Percentiles rank a stretch among this genome's conserved stretches.
These are phyloP conservation scores for Populus alba DNA, from an alignment of 345 rosid genomes.

Conservation along the genomic window DNA sequence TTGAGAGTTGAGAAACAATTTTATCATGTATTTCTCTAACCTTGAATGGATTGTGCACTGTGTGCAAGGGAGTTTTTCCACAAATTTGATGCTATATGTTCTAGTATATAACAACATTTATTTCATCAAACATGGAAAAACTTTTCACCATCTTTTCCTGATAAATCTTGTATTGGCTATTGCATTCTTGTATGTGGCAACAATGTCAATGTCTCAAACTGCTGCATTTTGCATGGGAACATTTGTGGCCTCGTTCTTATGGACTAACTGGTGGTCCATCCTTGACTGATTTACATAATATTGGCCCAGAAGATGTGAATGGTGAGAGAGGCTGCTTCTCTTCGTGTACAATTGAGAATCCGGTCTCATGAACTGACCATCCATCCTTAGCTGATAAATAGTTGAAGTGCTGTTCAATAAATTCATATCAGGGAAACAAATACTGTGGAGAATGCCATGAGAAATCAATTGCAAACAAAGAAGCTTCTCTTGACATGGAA, in stretches of 20 bases:
- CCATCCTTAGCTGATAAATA: neutral
- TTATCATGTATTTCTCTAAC: neutral
- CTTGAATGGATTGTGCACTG: neutral
- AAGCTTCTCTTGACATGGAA: conserved; percentile 21
- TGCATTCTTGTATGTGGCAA: neutral
- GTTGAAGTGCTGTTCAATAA: conserved; percentile 2
- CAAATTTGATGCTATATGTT: neutral
- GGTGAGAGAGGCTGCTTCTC: conserved; percentile 11
- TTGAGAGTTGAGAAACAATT: neutral
- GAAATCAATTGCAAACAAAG: conserved; percentile 12
- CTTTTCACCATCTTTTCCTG: neutral
- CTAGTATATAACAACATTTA: neutral
- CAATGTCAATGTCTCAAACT: neutral
- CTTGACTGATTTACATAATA: conserved; percentile 16
- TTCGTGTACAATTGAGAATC: neutral
- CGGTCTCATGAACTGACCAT: neutral
- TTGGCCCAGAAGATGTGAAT: conserved; percentile 19
- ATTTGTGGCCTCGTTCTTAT: conserved; percentile 27
- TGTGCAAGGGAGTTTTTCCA: neutral
- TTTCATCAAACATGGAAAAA: neutral
- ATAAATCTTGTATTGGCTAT: neutral
- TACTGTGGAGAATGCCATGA: conserved; percentile 20
- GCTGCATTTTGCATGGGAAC: conserved; percentile 14
- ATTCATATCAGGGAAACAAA: conserved; percentile 24
- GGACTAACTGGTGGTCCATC: conserved; percentile 8